phyloP scores from a whole-genome alignment of 257 asterid species.

The Solanum raphanifolium region DNA sequence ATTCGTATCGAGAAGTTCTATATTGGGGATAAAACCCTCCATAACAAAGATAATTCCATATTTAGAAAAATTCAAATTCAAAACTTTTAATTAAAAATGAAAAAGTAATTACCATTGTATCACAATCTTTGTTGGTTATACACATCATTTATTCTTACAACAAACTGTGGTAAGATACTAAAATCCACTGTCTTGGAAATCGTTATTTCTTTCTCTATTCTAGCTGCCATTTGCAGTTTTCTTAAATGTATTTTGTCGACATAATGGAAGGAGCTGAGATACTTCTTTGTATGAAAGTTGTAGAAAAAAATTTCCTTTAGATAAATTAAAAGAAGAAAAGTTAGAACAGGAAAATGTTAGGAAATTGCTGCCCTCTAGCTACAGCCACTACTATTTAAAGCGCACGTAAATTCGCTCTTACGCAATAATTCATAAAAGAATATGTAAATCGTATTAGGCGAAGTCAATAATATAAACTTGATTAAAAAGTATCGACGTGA shows the following conservation, averaged over 20 bases:
- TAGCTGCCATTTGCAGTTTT: background rate
- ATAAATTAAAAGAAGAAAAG: background rate
- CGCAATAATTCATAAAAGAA: too few species aligned
- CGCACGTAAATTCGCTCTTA: background rate
- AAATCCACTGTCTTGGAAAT: background rate
- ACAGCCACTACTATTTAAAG: background rate
- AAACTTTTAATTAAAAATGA: too few species aligned
- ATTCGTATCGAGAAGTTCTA: too few species aligned
- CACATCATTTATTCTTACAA: background rate
- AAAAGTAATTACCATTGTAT: too few species aligned
- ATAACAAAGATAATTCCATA: accelerated
- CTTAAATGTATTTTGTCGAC: background rate
- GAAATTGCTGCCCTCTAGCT: background rate
- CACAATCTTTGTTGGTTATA: background rate
- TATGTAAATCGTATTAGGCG: too few species aligned
- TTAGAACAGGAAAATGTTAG: background rate
- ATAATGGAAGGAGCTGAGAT: background rate
- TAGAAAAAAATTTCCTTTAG: background rate
- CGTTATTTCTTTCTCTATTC: background rate
- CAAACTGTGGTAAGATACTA: background rate
- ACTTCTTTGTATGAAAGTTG: background rate
- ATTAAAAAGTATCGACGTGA: background rate
- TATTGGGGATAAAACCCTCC: background rate
- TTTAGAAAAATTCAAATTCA: accelerated
- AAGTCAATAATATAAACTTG: background rate